Evolutionary conservation across 192 early-diverging fungal species (phyloP).

Genomic region (Haplosporangium gracile): DNA sequence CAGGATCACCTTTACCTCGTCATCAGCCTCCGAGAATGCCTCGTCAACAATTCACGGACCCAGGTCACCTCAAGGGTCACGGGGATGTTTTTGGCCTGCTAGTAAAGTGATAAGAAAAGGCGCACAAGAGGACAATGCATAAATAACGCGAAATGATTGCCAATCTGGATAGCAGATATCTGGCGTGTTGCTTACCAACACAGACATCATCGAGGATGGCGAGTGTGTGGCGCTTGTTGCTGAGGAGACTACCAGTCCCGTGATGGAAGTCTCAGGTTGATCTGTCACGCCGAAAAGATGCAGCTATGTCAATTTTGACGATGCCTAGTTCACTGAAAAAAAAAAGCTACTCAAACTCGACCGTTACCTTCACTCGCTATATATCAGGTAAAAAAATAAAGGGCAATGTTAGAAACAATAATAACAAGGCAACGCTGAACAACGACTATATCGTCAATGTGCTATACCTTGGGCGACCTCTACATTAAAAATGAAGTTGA

Average conservation of each 20-base stretch:
- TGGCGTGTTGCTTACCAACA: conserved; percentile 3
- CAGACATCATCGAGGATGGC: conserved; percentile 2
- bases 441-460: neutral
- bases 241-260: neutral
- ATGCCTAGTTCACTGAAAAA: conserved; percentile 1
- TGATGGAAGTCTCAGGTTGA: conserved; percentile 8
- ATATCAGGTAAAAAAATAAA: neutral
- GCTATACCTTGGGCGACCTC: conserved; percentile 1
- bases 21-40: conserved; percentile 12
- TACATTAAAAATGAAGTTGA: neutral
- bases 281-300: conserved; percentile 11
- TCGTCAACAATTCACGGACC: conserved; percentile 11
- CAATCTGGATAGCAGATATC: neutral
- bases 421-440: neutral
- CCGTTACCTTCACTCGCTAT: neutral
- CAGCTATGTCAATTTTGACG: neutral
- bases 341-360: neutral
- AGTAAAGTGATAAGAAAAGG: neutral
- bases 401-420: conserved; percentile 10
- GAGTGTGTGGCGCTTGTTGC: conserved; percentile 4
- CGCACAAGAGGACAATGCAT: neutral
- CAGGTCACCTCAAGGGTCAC: neutral
- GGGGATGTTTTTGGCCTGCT: neutral
- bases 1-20: conserved; percentile 10
- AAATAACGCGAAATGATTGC: neutral